Conservation (phyloP, 2,329 filamentous ascomycete genomes). For the Dactylellina parvicollis region DNA sequence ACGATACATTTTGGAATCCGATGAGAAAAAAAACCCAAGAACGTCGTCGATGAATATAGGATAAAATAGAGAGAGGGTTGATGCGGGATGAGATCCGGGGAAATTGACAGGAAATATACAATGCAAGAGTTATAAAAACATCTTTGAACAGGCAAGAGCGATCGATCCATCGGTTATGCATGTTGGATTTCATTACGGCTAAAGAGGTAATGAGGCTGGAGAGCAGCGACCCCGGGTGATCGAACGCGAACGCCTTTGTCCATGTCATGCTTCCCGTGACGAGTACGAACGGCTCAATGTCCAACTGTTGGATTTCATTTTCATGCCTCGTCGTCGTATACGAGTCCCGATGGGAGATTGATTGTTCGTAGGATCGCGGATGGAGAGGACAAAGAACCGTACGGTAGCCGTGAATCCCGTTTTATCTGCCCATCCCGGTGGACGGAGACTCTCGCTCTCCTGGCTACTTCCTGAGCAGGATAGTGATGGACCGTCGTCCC, state of each 20-base stretch:
- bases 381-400: background rate
- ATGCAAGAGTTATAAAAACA: constrained; percentile 39
- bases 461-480: constrained; percentile 47
- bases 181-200: constrained; percentile 34
- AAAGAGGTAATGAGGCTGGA: constrained; percentile 26
- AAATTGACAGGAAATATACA: background rate
- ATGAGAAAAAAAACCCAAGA: too few relatives aligned
- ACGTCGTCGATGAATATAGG: too few relatives aligned
- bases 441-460: too few relatives aligned
- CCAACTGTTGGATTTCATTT: too few relatives aligned
- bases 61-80: background rate
- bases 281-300: too few relatives aligned
- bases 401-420: constrained; percentile 1
- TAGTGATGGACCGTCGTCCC: constrained; percentile 19
- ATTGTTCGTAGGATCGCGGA: background rate
- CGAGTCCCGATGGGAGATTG: background rate
- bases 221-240: background rate
- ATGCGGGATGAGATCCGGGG: background rate
- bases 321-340: too few relatives aligned
- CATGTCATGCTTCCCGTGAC: background rate
- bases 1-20: too few relatives aligned
- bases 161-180: constrained; percentile 42
- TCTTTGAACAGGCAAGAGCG: constrained; percentile 7
- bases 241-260: background rate
- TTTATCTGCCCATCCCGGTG: constrained; percentile 31